Evolutionary conservation across 139 green algal species (phyloP), one percentile per base, ranked within the genome.

Genomic region (Gonium pectorale): DNA sequence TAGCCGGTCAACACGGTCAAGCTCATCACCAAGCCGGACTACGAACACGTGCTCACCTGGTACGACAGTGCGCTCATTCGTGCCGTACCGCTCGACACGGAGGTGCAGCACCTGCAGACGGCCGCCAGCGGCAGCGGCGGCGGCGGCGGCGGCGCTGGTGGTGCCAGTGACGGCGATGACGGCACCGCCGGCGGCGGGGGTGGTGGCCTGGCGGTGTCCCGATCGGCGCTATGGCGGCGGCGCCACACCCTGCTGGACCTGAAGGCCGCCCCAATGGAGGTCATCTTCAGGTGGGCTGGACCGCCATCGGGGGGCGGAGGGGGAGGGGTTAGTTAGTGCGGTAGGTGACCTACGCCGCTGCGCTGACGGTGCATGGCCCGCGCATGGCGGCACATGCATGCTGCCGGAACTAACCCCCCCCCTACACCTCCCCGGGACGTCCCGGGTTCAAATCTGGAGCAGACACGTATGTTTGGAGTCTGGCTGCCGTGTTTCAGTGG

Each of bases 241-340:
- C 52, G 73, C 4, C 22, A 67, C 54, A 26, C 22, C 54, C 51
- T 81, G n/a, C 41, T 43, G 37, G 26, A 81, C 54, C 54, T 81
- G 54, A 2, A 54, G 27, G 73, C 73, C 9, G 52, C 73, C 3
- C 54, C 54, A 38, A 37, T 81, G 26, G 46, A 81, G 73, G 56
- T 68, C 2, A 43, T 77, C 7, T 77, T 43, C 68, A 60, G 68
- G 68, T 73, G n/a, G n/a, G n/a, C n/a, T n/a, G n/a, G n/a, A n/a
- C n/a, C n/a, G n/a, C n/a, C n/a, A n/a, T n/a, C n/a, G n/a, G n/a
- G n/a, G n/a, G n/a, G n/a, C n/a, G n/a, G n/a, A n/a, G n/a, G n/a
- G n/a, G n/a, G n/a, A n/a, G n/a, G n/a, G n/a, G n/a, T n/a, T n/a
- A n/a, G n/a, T n/a, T n/a, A n/a, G n/a, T n/a, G n/a, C n/a, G n/a